Conservation (phyloP, 345 rosid species). For the Eucalyptus polybractea region DNA sequence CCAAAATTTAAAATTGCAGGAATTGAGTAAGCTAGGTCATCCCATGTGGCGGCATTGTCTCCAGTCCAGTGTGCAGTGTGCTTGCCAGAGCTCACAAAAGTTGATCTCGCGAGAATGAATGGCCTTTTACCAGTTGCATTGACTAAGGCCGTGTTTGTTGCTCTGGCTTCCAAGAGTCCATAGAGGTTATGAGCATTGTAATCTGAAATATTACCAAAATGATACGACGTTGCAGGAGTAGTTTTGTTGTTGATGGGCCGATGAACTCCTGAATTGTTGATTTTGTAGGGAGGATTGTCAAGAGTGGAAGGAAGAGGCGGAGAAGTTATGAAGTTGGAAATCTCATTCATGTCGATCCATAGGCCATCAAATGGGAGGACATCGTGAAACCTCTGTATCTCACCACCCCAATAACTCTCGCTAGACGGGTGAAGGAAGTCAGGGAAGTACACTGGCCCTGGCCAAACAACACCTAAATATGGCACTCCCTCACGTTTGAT, state of each 20-base stretch:
- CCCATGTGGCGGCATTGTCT: constrained; percentile 57
- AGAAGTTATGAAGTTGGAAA: constrained; percentile 48
- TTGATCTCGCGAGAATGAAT: constrained; percentile 60
- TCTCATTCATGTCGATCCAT: constrained; percentile 82
- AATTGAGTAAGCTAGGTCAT: constrained; percentile 48
- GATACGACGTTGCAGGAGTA: constrained; percentile 38
- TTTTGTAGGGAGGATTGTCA: constrained; percentile 63
- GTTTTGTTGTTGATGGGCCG: constrained; percentile 24
- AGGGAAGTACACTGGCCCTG: constrained; percentile 54
- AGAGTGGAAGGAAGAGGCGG: constrained; percentile 22
- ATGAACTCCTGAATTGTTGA: constrained; percentile 31
- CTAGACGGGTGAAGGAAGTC: constrained; percentile 49
- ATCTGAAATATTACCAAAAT: constrained; percentile 43
- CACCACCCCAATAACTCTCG: constrained; percentile 36
- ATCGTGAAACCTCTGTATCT: constrained; percentile 39
- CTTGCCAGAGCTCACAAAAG: constrained; percentile 63
- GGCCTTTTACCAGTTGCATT: constrained; percentile 44
- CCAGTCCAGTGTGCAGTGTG: constrained; percentile 86
- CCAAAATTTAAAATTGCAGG: constrained; percentile 59
- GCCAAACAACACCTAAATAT: constrained; percentile 65
- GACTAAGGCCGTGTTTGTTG: constrained; percentile 41
- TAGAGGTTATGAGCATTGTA: constrained; percentile 65
- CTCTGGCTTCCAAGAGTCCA: constrained; percentile 50
- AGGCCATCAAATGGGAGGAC: constrained; percentile 47
- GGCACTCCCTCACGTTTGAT: constrained; percentile 43